A percentile compares a stretch with the other conserved stretches of the same genome.
These are phyloP conservation scores for Pseudogymnoascus sp. DNA, from an alignment of 2,329 filamentous ascomycete genomes.

Conservation along the genomic window DNA sequence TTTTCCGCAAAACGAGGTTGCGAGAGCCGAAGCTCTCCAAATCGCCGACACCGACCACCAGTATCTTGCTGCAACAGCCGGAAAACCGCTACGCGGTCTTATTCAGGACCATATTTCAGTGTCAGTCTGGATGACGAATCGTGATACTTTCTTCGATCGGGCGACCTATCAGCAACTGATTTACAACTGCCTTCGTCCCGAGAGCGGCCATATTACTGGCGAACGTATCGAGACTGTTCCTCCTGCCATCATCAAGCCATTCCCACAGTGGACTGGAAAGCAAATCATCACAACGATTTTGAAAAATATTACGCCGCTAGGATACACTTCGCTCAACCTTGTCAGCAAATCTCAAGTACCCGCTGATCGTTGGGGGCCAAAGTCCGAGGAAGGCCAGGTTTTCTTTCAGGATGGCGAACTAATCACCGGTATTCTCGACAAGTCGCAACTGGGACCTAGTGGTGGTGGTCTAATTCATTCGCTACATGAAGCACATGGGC, in stretches of 20 bases:
- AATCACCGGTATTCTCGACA: slow-evolving; percentile 86
- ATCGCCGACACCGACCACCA: slow-evolving; percentile 96
- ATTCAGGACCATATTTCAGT: slow-evolving; percentile 99
- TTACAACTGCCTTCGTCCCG: slow-evolving; percentile 81
- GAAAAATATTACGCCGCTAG: slow-evolving; percentile 77
- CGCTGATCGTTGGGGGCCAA: slow-evolving; percentile 67
- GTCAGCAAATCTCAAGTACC: slow-evolving; percentile 71
- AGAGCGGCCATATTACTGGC: slow-evolving; percentile 77
- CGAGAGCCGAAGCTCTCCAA: slow-evolving; percentile 82
- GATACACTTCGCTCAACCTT: slow-evolving; percentile 70
- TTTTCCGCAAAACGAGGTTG: slow-evolving; percentile 94
- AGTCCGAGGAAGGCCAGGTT: slow-evolving; percentile 72
- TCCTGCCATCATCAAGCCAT: slow-evolving; percentile 76
- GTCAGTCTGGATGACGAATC: slow-evolving; percentile 79
- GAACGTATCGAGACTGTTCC: slow-evolving; percentile 74
- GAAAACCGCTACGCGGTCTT: slow-evolving; percentile 86
- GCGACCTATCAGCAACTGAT: slow-evolving; percentile 90
- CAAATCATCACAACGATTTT: slow-evolving; percentile 89
- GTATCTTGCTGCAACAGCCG: slow-evolving; percentile 87
- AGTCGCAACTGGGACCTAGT: slow-evolving; percentile 84
- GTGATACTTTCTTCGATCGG: slow-evolving; percentile 82
- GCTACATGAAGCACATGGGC: slow-evolving; percentile 87
- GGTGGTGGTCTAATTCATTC: slow-evolving; percentile 84
- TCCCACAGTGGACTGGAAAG: slow-evolving; percentile 85
- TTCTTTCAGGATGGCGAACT: slow-evolving; percentile 82